These are phyloP conservation scores for Tagetes erecta DNA, from an alignment of 129 eudicot species.

Conservation along the genomic window DNA sequence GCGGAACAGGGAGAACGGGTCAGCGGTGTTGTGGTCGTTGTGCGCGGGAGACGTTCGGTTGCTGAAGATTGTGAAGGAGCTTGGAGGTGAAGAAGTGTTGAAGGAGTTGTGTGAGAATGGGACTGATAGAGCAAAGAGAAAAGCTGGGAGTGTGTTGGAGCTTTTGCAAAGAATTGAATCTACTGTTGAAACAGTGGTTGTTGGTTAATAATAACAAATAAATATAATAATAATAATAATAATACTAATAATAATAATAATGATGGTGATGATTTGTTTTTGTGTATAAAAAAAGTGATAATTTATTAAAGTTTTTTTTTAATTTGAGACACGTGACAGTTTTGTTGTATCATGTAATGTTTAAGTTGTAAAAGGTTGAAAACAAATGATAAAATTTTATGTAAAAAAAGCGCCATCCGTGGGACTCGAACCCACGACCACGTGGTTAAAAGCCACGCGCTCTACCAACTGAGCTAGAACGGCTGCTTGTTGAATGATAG, in stretches of 20 bases:
- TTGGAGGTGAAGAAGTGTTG: slow-evolving; percentile 79
- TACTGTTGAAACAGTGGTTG: slow-evolving; percentile 20
- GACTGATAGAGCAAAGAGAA: slow-evolving; percentile 89
- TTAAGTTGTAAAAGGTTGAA: too few relatives aligned
- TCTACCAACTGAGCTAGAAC: slow-evolving; percentile 86
- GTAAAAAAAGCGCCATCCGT: slow-evolving; percentile 40
- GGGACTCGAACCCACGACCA: slow-evolving; percentile 99
- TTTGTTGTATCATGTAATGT: too few relatives aligned
- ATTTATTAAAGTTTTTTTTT: too few relatives aligned
- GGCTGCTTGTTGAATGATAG: slow-evolving; percentile 8
- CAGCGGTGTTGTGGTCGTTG: slow-evolving; percentile 80
- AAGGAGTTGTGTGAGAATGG: slow-evolving; percentile 82
- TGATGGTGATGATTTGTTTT: not conserved
- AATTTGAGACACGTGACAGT: too few relatives aligned
- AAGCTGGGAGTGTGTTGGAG: slow-evolving; percentile 76
- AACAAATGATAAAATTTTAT: too few relatives aligned
- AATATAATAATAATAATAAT: too few relatives aligned
- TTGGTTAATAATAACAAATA: not conserved
- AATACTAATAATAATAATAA: not conserved
- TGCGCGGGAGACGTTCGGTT: slow-evolving; percentile 67
- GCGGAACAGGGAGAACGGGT: slow-evolving; percentile 83
- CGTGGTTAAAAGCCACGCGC: slow-evolving; percentile 99
- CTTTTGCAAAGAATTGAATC: slow-evolving; percentile 59
- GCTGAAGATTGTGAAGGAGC: slow-evolving; percentile 59
- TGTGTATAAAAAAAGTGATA: not conserved